phyloP scores from a whole-genome alignment of 2,329 filamentous ascomycete species.

The Penicillium sp. region DNA sequence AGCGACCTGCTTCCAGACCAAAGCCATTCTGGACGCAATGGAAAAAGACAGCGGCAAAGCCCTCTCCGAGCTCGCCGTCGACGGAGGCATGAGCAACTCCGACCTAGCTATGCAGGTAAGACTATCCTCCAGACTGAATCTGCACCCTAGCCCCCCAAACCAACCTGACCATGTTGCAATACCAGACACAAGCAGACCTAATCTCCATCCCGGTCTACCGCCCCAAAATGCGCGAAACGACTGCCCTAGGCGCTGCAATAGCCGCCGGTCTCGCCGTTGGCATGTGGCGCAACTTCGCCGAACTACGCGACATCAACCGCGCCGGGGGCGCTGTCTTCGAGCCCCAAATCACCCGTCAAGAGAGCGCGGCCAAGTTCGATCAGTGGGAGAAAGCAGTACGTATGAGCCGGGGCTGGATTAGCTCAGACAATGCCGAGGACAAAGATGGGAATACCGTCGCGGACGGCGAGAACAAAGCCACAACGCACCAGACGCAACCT shows the following conservation, averaged over 20 bases:
- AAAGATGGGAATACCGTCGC: not conserved
- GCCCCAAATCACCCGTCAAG: slow-evolving; percentile 59
- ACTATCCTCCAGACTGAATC: not conserved
- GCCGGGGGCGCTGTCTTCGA: slow-evolving; percentile 70
- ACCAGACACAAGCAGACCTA: slow-evolving; percentile 76
- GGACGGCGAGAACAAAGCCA: not conserved
- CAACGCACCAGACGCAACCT: not conserved
- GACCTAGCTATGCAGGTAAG: slow-evolving; percentile 80
- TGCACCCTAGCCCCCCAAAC: not conserved
- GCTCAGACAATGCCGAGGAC: slow-evolving; percentile 7
- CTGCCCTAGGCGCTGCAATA: slow-evolving; percentile 83
- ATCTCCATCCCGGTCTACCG: slow-evolving; percentile 81
- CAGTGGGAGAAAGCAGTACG: slow-evolving; percentile 74
- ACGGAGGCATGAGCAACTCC: slow-evolving; percentile 87
- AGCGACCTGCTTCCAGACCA: slow-evolving; percentile 89
- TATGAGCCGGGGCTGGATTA: slow-evolving; percentile 71
- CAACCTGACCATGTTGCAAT: not conserved
- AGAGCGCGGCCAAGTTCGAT: slow-evolving; percentile 62
- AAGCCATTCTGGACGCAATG: slow-evolving; percentile 90
- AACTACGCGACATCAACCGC: slow-evolving; percentile 72
- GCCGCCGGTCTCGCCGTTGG: slow-evolving; percentile 82
- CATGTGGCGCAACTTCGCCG: slow-evolving; percentile 74
- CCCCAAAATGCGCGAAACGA: slow-evolving; percentile 87
- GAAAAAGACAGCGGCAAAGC: slow-evolving; percentile 78
- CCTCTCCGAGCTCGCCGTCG: slow-evolving; percentile 75